Percentiles rank a stretch among this genome's conserved stretches.
Evolutionary conservation across 2,329 filamentous ascomycete species (phyloP).

Genomic region (Nothopassalora personata): DNA sequence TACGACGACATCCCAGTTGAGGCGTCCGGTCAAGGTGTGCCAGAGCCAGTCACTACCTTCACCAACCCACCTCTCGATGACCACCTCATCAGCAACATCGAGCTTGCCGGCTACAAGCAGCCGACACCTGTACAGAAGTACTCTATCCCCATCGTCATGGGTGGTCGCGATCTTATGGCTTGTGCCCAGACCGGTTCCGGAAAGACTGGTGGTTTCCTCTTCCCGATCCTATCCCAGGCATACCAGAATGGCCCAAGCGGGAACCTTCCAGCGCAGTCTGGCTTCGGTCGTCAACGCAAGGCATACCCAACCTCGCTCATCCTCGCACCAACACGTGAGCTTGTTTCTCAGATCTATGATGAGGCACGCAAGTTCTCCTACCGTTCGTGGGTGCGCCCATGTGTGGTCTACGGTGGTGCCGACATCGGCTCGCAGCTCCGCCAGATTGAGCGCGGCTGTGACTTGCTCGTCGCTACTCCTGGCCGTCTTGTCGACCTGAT

Average conservation of each 20-base stretch:
- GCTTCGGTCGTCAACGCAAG: conserved; percentile 91
- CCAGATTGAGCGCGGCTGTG: conserved; percentile 95
- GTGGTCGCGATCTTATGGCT: conserved; percentile 96
- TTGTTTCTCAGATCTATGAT: conserved; percentile 97
- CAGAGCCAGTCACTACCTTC: conserved; percentile 85
- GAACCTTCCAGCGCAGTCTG: conserved; percentile 59
- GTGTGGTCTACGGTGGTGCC: conserved; percentile 97
- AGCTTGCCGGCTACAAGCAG: conserved; percentile 87
- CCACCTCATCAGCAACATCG: conserved; percentile 88
- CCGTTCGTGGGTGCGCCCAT: conserved; percentile 96
- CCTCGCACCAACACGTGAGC: conserved; percentile 91
- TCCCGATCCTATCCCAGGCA: conserved; percentile 97
- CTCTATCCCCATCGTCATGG: conserved; percentile 98
- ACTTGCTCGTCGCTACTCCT: conserved; percentile 93
- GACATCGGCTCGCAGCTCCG: conserved; percentile 97
- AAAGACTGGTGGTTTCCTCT: conserved; percentile 99
- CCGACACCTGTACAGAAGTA: conserved; percentile 99
- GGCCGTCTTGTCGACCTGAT: conserved; percentile 97
- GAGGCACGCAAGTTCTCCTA: conserved; percentile 98
- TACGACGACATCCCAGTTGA: conserved; percentile 99
- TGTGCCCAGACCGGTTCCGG: conserved; percentile 99
- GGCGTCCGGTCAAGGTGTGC: conserved; percentile 87
- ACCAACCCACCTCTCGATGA: conserved; percentile 92
- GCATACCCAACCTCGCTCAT: conserved; percentile 95
- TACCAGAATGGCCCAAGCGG: conserved; percentile 81